A percentile compares a stretch with the other conserved stretches of the same genome.
These are phyloP conservation scores for Hevea brasiliensis DNA, from an alignment of 345 rosid species.

Conservation along the genomic window DNA sequence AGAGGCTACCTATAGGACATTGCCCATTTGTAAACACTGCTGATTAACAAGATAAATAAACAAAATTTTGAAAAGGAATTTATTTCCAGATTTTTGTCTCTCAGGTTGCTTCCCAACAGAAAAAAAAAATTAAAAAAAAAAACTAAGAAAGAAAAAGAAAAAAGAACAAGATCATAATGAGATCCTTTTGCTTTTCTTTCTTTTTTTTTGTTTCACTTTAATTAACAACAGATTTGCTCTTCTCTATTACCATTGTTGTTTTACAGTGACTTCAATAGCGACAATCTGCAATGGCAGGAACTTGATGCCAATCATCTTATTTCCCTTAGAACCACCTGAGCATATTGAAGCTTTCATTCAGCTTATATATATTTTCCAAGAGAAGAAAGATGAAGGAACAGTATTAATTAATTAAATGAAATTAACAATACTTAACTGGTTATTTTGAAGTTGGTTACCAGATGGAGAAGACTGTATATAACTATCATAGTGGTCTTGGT, in stretches of 20 bases:
- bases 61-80: slow-evolving; percentile 20
- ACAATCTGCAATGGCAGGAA: slow-evolving; percentile 14
- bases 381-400: slow-evolving; percentile 3
- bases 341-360: slow-evolving; percentile 12
- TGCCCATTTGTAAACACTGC: slow-evolving; percentile 20
- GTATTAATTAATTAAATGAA: neutral
- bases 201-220: slow-evolving; percentile 8
- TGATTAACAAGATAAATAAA: slow-evolving; percentile 26
- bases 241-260: slow-evolving; percentile 18
- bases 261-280: slow-evolving; percentile 9
- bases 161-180: slow-evolving; percentile 24
- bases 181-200: slow-evolving; percentile 21
- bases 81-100: slow-evolving; percentile 35
- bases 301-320: slow-evolving; percentile 15
- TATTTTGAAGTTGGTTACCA: slow-evolving; percentile 42
- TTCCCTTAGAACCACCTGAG: slow-evolving; percentile 48
- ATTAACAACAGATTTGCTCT: neutral
- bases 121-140: slow-evolving; percentile 16
- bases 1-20: slow-evolving; percentile 17
- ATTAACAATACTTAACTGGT: slow-evolving; percentile 44
- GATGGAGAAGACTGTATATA: slow-evolving; percentile 39
- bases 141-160: neutral
- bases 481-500: slow-evolving; percentile 43
- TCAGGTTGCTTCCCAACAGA: slow-evolving; percentile 40
- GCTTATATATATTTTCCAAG: neutral